Conservation (phyloP, 2,329 filamentous ascomycete genomes). For the Colletotrichum sp. region DNA sequence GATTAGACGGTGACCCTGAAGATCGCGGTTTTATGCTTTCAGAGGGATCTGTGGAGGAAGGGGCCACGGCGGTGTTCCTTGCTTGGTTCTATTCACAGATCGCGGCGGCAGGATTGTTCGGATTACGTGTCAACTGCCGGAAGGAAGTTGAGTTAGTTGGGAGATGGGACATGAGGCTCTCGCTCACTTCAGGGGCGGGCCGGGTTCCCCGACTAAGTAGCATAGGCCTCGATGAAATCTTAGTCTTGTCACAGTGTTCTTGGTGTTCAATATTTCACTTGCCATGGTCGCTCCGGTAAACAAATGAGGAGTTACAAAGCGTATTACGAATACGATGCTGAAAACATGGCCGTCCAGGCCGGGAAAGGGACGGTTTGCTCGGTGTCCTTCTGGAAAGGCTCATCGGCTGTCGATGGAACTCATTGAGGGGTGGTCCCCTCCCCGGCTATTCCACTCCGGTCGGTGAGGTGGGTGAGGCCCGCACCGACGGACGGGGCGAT, state of each 20-base stretch:
- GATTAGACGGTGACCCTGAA: background rate
- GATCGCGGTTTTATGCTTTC: background rate
- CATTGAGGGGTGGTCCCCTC: background rate
- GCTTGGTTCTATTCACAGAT: background rate
- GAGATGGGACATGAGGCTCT: background rate
- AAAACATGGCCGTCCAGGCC: background rate
- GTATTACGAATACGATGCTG: background rate
- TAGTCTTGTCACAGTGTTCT: background rate
- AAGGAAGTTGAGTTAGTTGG: background rate
- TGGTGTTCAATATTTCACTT: background rate
- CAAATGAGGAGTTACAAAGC: background rate
- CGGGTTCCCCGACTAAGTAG: background rate
- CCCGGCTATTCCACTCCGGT: background rate
- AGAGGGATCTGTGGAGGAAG: background rate
- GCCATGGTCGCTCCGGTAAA: background rate
- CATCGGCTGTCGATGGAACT: background rate
- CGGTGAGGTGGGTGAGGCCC: background rate
- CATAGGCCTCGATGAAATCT: background rate
- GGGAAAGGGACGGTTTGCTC: background rate
- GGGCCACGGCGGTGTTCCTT: background rate
- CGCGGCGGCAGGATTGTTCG: background rate
- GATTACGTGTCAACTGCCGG: background rate
- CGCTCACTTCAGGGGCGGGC: background rate
- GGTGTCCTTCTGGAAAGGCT: background rate
- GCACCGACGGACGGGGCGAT: conserved; percentile 4